Percentiles rank a stretch among this genome's conserved stretches.
These are phyloP conservation scores for Candida yuanshanica DNA, from an alignment of 805 yeast genomes.

Conservation along the genomic window DNA sequence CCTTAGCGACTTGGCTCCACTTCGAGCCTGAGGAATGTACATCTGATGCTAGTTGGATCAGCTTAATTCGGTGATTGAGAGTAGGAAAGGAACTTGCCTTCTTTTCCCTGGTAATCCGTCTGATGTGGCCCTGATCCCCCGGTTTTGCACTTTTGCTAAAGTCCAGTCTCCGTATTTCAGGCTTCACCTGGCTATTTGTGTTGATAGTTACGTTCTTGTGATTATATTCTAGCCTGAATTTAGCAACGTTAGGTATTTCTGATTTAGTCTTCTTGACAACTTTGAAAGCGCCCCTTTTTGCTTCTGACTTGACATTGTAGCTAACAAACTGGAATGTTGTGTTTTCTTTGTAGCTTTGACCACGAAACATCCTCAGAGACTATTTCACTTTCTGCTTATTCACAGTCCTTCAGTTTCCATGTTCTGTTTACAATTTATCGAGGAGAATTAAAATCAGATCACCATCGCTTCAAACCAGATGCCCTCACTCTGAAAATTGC, in stretches of 20 bases:
- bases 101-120: not conserved
- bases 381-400: too few species aligned
- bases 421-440: too few species aligned
- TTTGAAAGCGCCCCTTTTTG: not conserved
- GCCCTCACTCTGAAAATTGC: too few species aligned
- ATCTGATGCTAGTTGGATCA: not conserved
- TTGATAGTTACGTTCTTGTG: not conserved
- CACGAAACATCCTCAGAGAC: not conserved
- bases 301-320: not conserved
- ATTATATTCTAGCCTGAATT: not conserved
- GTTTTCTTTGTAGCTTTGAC: constrained; percentile 1
- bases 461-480: not conserved
- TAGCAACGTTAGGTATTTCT: constrained; percentile 3
- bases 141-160: not conserved
- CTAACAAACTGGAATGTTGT: constrained; percentile 5
- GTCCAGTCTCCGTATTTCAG: not conserved
- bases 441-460: not conserved
- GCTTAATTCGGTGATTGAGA: not conserved
- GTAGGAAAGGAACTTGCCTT: not conserved
- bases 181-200: not conserved
- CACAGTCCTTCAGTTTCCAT: too few species aligned
- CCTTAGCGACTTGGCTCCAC: not conserved
- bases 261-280: not conserved
- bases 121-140: not conserved
- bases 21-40: not conserved